phyloP scores from a whole-genome alignment of 1,139 yeast species.

The Yamadazyma diospyri region DNA sequence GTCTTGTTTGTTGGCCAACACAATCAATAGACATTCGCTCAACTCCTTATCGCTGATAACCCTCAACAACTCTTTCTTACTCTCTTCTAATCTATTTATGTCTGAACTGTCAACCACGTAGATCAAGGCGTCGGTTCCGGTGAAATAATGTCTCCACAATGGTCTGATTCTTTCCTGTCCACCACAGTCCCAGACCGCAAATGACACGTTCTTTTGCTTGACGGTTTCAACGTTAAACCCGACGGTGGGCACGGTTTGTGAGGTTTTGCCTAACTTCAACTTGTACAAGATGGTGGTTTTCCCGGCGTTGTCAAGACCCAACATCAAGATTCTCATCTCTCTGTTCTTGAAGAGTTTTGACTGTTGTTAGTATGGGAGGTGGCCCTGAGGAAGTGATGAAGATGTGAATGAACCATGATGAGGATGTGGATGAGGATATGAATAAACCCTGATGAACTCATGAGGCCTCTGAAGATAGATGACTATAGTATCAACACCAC shows the following conservation, averaged over 20 bases:
- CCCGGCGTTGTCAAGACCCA: conserved; percentile 91
- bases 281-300: conserved; percentile 78
- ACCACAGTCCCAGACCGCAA: conserved; percentile 97
- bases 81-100: conserved; percentile 66
- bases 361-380: conserved; percentile 13
- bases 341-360: conserved; percentile 60
- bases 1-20: conserved; percentile 92
- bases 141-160: conserved; percentile 91
- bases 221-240: conserved; percentile 95
- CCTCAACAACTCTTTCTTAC: conserved; percentile 72
- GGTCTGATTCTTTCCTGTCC: conserved; percentile 92
- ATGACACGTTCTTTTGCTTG: conserved; percentile 78
- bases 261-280: conserved; percentile 68
- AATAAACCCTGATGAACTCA: background rate
- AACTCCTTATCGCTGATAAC: conserved; percentile 79
- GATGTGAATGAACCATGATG: too few relatives aligned
- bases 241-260: conserved; percentile 87
- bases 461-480: background rate
- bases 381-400: too few relatives aligned
- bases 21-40: conserved; percentile 72
- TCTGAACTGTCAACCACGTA: conserved; percentile 88
- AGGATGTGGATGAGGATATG: too few relatives aligned
- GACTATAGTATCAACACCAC: too few relatives aligned
- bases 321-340: conserved; percentile 75
- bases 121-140: conserved; percentile 91